Percentiles rank a stretch among this genome's conserved stretches.
Evolutionary conservation across 148 eudicot genomes (phyloP).

Genomic region (Nepenthes mirabilis): DNA sequence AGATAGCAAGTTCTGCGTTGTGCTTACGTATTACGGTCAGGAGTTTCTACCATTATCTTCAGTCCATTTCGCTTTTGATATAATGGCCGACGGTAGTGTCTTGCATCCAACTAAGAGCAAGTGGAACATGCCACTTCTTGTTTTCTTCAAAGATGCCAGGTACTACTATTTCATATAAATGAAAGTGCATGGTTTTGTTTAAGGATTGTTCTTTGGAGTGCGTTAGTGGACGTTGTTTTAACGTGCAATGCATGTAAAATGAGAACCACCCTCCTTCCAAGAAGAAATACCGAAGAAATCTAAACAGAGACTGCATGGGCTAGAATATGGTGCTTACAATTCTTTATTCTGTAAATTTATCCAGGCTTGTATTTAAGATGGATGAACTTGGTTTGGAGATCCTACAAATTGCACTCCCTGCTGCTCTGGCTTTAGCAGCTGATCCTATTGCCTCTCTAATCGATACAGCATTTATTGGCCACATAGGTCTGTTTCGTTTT

Average conservation of each 20-base stretch:
- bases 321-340: neutral
- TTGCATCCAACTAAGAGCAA: conserved; percentile 14
- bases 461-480: conserved; percentile 58
- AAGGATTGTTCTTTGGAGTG: neutral
- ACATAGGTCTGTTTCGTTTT: conserved; percentile 22
- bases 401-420: conserved; percentile 41
- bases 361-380: conserved; percentile 27
- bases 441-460: conserved; percentile 57
- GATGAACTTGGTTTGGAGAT: conserved; percentile 45
- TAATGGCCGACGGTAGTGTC: conserved; percentile 15
- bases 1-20: too few relatives aligned
- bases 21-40: neutral
- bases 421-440: conserved; percentile 49
- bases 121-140: conserved; percentile 37
- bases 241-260: neutral
- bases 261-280: neutral
- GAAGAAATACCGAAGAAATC: neutral
- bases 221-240: neutral
- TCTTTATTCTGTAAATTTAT: neutral
- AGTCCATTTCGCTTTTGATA: neutral
- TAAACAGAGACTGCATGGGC: neutral
- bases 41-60: neutral
- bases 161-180: conserved; percentile 3
- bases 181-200: neutral
- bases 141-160: conserved; percentile 74